Percentiles rank a stretch among this genome's conserved stretches.
Conservation (phyloP, 208 protist genomes). For the Wallacemonas sp. region DNA sequence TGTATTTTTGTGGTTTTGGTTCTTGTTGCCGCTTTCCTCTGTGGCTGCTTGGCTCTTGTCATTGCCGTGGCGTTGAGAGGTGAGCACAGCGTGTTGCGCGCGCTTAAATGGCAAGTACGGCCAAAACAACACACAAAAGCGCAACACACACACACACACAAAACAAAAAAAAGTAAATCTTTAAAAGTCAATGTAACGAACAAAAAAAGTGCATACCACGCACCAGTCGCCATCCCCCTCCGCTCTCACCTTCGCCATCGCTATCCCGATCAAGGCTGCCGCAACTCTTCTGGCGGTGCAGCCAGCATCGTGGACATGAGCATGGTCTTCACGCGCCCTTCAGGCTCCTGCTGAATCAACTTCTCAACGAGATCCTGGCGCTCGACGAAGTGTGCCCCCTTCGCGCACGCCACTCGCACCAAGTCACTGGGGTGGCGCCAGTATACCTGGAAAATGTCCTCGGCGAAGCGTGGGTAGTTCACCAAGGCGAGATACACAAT, state of each 20-base stretch:
- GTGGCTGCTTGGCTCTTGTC: no score
- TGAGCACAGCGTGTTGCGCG: no score
- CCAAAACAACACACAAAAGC: no score
- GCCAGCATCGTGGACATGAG: slow-evolving; percentile 47
- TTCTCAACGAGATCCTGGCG: slow-evolving; percentile 71
- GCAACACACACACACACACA: slow-evolving; percentile 13
- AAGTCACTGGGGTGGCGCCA: slow-evolving; percentile 75
- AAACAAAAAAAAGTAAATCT: slow-evolving; percentile 16
- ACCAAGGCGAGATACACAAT: slow-evolving; percentile 88
- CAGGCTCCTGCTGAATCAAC: slow-evolving; percentile 66
- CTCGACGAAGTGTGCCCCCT: slow-evolving; percentile 76
- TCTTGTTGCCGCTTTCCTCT: no score
- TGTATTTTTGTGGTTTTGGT: no score
- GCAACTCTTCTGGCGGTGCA: background rate
- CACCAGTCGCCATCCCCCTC: no score
- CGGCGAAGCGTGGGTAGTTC: slow-evolving; percentile 69
- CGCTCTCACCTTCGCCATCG: background rate
- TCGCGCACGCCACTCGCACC: slow-evolving; percentile 85
- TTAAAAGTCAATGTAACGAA: background rate
- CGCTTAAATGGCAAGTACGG: no score
- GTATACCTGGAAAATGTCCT: slow-evolving; percentile 81
- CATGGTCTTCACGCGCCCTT: slow-evolving; percentile 78
- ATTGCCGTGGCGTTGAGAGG: no score
- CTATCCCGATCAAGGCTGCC: background rate
- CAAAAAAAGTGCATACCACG: no score